Evolutionary conservation across 2,329 filamentous ascomycete species (phyloP).

Genomic region (Alternaria incomplexa): DNA sequence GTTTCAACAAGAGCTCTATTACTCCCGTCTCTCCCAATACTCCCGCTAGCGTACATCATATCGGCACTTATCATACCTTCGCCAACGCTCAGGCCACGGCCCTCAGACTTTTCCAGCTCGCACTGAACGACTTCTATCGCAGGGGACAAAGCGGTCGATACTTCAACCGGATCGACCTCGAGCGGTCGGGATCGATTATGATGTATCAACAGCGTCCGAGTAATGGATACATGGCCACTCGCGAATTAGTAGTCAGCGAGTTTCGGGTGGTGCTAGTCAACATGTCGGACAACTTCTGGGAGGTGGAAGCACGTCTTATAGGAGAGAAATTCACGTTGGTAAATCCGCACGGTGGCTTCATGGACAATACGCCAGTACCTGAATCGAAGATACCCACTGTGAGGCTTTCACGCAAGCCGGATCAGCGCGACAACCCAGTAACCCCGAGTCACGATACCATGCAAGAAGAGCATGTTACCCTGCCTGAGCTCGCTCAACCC

Average conservation of each 20-base stretch:
- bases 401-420: background rate
- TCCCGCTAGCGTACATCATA: background rate
- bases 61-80: slow-evolving; percentile 3
- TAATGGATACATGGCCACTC: background rate
- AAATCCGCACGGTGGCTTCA: background rate
- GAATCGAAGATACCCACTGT: background rate
- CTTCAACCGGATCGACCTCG: background rate
- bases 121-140: background rate
- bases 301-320: background rate
- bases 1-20: background rate
- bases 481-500: background rate
- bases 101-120: background rate
- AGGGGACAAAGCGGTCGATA: slow-evolving; percentile 1
- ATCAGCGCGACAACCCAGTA: background rate
- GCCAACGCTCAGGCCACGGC: background rate
- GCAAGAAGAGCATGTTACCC: background rate
- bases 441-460: background rate
- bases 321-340: background rate
- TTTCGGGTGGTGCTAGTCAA: background rate
- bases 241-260: background rate
- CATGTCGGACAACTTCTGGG: background rate
- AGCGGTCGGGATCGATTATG: background rate
- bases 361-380: background rate
- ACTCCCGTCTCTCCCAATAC: background rate
- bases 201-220: background rate